Conservation (phyloP, 2,329 filamentous ascomycete species). For the Cytospora chrysosperma region DNA sequence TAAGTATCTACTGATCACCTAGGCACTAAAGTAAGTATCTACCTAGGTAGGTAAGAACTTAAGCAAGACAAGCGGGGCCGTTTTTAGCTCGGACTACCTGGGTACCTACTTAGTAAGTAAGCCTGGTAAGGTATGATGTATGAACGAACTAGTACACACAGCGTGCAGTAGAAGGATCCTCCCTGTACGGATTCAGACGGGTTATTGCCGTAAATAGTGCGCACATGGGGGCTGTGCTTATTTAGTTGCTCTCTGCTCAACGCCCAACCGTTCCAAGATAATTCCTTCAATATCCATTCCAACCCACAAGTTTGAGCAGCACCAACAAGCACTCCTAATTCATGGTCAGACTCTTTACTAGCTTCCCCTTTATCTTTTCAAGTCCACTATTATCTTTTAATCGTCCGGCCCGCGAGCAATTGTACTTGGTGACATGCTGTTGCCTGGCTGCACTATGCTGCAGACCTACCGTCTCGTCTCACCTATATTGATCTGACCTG, state of each 20-base stretch:
- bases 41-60: too few species aligned
- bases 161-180: too few species aligned
- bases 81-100: too few species aligned
- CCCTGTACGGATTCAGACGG: neutral
- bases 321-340: neutral
- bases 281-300: conserved; percentile 4
- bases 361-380: neutral
- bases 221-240: conserved; percentile 6
- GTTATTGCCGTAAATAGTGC: conserved; percentile 2
- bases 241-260: neutral
- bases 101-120: too few species aligned
- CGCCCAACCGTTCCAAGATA: neutral
- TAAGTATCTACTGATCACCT: too few species aligned
- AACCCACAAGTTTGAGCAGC: neutral
- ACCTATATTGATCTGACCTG: conserved; percentile 1
- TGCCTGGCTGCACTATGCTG: neutral
- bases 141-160: too few species aligned
- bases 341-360: neutral
- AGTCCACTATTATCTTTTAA: neutral
- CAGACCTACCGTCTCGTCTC: conserved; percentile 5
- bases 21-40: too few species aligned
- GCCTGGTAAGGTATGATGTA: too few species aligned
- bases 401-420: too few species aligned
- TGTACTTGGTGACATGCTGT: neutral
- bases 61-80: too few species aligned